Evolutionary conservation across 2,329 filamentous ascomycete species (phyloP).

Genomic region (Penicillium hordei): DNA sequence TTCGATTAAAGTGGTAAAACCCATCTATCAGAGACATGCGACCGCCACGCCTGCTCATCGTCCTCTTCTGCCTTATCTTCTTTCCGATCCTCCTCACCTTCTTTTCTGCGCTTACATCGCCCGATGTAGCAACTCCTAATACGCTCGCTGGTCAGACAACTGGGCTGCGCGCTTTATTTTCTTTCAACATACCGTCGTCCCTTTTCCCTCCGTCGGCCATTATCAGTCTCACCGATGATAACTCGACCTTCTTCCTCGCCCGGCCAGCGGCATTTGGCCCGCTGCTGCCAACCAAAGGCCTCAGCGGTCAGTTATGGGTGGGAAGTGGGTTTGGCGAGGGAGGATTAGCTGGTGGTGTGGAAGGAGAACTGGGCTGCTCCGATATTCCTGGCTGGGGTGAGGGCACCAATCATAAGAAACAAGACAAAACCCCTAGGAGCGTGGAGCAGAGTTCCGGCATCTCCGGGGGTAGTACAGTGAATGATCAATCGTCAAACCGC

Average conservation of each 20-base stretch:
- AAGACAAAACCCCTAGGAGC: slow-evolving; percentile 22
- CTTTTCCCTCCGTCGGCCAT: slow-evolving; percentile 94
- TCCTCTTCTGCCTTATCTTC: slow-evolving; percentile 50
- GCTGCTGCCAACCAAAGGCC: slow-evolving; percentile 67
- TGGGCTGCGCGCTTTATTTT: slow-evolving; percentile 61
- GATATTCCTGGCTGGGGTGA: slow-evolving; percentile 88
- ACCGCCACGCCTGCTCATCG: slow-evolving; percentile 48
- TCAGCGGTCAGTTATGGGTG: slow-evolving; percentile 91
- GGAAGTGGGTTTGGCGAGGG: slow-evolving; percentile 85
- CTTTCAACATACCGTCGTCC: slow-evolving; percentile 74
- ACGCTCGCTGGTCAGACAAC: slow-evolving; percentile 43
- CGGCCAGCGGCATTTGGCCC: slow-evolving; percentile 92
- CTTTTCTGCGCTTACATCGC: slow-evolving; percentile 46
- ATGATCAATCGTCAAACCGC: slow-evolving; percentile 24
- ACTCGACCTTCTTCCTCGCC: slow-evolving; percentile 94
- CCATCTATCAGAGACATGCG: slow-evolving; percentile 41
- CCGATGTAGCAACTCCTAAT: slow-evolving; percentile 39
- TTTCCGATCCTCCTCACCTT: slow-evolving; percentile 50
- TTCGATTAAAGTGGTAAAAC: neutral
- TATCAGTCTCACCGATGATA: slow-evolving; percentile 95
- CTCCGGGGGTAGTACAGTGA: slow-evolving; percentile 24
- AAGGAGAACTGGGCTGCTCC: slow-evolving; percentile 90
- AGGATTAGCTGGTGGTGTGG: slow-evolving; percentile 53
- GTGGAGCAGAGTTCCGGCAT: slow-evolving; percentile 24
- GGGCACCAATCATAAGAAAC: slow-evolving; percentile 47